Evolutionary conservation across 1,284 basidiomycete species (phyloP), one percentile per base, ranked within the genome.

Genomic region (Cutaneotrichosporon curvatum): DNA sequence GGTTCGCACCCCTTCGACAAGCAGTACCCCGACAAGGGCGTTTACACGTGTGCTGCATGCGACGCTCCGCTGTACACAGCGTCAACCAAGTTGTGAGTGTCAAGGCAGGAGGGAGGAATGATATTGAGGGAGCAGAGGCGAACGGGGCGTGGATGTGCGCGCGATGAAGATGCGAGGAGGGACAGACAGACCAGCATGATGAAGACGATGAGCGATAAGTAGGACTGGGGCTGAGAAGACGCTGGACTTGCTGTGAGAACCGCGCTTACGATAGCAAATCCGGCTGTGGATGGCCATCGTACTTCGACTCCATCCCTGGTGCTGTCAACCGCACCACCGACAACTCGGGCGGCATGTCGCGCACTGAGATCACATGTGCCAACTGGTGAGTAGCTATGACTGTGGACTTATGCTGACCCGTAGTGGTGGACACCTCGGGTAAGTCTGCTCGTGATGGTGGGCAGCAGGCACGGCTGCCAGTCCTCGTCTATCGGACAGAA

Each of bases 221-320:
- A n/a, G n/a, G n/a, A n/a, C n/a, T n/a, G n/a, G n/a, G n/a, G n/a
- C n/a, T n/a, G n/a, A n/a, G n/a, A n/a, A n/a, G n/a, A n/a, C n/a
- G n/a, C n/a, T n/a, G n/a, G n/a, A n/a, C n/a, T n/a, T n/a, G n/a
- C n/a, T n/a, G n/a, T n/a, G n/a, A n/a, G n/a, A n/a, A n/a, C n/a
- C n/a, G 5, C 18, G 44, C 51, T 58, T 39, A 60, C 43, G n/a
- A 14, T 40, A 71, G 67, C 72, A 79, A 86, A 60, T 89, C 85
- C 47, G 88, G 89, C 10, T 96, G 90, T 62, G 91, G 90, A 25
- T 96, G 90, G 90, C 91, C 90, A n/a, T 90, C 90, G 1, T 96
- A 92, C 77, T 96, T 85, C 66, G 90, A 94, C 63, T 87, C 88
- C 3, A 81, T 95, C 49, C 91, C 90, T 1, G 91, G 90, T 30